A percentile compares a stretch with the other conserved stretches of the same genome.
These are phyloP conservation scores for Termitomyces sp. DNA, from an alignment of 1,284 basidiomycete genomes.

Conservation along the genomic window DNA sequence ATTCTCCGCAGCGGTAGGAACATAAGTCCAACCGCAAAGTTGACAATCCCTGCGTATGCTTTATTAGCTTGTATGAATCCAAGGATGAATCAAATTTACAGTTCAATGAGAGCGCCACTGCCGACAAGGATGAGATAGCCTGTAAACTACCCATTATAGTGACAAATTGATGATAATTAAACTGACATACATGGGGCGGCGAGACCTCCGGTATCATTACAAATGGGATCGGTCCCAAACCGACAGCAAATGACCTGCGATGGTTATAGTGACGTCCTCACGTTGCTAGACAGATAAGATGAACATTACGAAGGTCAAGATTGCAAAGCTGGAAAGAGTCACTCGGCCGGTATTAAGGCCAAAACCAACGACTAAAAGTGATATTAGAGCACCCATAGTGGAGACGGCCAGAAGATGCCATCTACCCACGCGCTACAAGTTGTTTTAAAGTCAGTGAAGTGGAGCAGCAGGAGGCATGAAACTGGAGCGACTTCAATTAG, in stretches of 20 bases:
- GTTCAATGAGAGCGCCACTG: conserved; percentile 78
- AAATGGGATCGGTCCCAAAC: conserved; percentile 90
- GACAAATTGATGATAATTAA: not conserved
- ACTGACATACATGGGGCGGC: conserved; percentile 59
- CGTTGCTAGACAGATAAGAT: not conserved
- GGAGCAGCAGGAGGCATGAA: not conserved
- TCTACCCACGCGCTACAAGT: conserved; percentile 56
- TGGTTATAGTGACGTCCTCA: conserved; percentile 1
- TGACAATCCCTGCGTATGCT: conserved; percentile 60
- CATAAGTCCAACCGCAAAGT: conserved; percentile 76
- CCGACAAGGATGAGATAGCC: conserved; percentile 83
- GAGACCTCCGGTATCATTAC: conserved; percentile 91
- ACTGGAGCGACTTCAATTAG: conserved; percentile 67
- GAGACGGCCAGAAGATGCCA: conserved; percentile 55
- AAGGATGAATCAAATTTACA: conserved; percentile 43
- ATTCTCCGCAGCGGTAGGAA: conserved; percentile 81
- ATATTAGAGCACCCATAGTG: conserved; percentile 57
- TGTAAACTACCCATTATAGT: conserved; percentile 25
- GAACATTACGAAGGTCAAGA: conserved; percentile 82
- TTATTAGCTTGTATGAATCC: not conserved
- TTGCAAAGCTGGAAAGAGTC: conserved; percentile 67
- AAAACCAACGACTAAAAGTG: conserved; percentile 65
- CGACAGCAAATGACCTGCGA: conserved; percentile 77
- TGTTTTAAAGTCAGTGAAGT: not conserved
- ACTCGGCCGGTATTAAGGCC: conserved; percentile 63